Conservation (phyloP, 768 basidiomycete genomes). For the Cystofilobasidium ferigula region DNA sequence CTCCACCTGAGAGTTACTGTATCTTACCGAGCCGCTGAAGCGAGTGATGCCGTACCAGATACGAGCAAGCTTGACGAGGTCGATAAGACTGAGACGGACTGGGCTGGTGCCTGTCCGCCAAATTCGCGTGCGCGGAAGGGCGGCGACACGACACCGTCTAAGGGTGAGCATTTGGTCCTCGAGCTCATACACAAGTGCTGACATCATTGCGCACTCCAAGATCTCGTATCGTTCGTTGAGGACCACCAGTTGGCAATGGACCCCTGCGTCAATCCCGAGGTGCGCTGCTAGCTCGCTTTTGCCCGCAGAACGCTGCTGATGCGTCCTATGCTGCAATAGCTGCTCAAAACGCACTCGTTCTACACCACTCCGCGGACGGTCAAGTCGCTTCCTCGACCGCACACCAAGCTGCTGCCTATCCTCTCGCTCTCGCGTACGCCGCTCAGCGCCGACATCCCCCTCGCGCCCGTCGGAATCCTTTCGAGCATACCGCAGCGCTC, state of each 20-base stretch:
- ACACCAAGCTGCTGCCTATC: slow-evolving; percentile 38
- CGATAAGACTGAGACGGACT: slow-evolving; percentile 34
- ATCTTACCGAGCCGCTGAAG: background rate
- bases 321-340: slow-evolving; percentile 25
- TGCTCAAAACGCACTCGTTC: slow-evolving; percentile 38
- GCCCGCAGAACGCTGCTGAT: background rate
- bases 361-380: slow-evolving; percentile 33
- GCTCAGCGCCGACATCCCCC: slow-evolving; percentile 38
- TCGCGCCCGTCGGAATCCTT: slow-evolving; percentile 38
- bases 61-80: slow-evolving; percentile 34
- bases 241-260: slow-evolving; percentile 37
- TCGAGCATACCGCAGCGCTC: slow-evolving; percentile 30
- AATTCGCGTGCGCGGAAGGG: slow-evolving; percentile 33
- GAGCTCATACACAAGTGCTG: background rate
- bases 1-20: no score
- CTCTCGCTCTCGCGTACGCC: slow-evolving; percentile 37
- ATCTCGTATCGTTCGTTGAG: slow-evolving; percentile 34
- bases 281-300: slow-evolving; percentile 18
- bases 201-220: background rate
- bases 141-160: background rate
- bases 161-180: background rate
- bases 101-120: slow-evolving; percentile 35
- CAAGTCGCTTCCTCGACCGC: slow-evolving; percentile 37
- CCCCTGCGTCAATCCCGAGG: slow-evolving; percentile 37
- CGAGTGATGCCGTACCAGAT: slow-evolving; percentile 23